A percentile compares a stretch with the other conserved stretches of the same genome.
Evolutionary conservation across 208 protist genomes (phyloP).

Genomic region (Phytomonas francai): DNA sequence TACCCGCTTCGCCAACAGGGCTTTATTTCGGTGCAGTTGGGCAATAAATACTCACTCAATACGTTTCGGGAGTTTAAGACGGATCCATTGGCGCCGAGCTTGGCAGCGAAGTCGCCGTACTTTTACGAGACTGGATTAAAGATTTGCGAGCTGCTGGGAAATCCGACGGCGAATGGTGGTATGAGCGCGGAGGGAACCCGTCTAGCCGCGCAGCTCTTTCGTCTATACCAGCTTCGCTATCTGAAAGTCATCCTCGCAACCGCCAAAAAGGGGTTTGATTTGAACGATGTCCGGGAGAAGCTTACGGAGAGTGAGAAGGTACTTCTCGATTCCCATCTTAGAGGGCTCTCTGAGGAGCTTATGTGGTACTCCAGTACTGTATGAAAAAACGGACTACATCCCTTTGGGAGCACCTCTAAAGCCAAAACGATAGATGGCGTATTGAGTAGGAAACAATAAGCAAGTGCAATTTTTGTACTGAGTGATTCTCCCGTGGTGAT

Average conservation of each 20-base stretch:
- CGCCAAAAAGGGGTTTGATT: constrained; percentile 64
- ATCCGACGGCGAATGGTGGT: constrained; percentile 24
- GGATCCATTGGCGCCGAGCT: constrained; percentile 53
- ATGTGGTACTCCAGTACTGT: constrained; percentile 23
- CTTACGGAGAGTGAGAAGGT: constrained; percentile 54
- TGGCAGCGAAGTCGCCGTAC: constrained; percentile 52
- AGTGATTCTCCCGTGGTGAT: neutral
- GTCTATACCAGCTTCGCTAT: constrained; percentile 69
- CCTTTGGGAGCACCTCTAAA: neutral
- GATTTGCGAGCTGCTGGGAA: constrained; percentile 41
- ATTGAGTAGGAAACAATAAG: neutral
- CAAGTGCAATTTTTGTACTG: neutral
- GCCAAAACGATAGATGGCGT: neutral
- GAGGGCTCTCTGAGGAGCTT: constrained; percentile 31
- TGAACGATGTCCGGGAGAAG: constrained; percentile 59
- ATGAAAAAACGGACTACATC: neutral
- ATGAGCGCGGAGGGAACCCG: constrained; percentile 49
- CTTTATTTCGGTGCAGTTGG: constrained; percentile 39
- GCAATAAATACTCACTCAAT: constrained; percentile 39
- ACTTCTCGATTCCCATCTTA: constrained; percentile 44
- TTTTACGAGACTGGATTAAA: constrained; percentile 59
- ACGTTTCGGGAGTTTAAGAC: constrained; percentile 79
- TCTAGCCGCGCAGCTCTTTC: constrained; percentile 64
- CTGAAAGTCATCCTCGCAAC: constrained; percentile 57
- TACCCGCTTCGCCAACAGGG: constrained; percentile 35